Base-by-base conservation (phyloP, 306 rosid genomes). In the Pachyrhizus erosus region DNA sequence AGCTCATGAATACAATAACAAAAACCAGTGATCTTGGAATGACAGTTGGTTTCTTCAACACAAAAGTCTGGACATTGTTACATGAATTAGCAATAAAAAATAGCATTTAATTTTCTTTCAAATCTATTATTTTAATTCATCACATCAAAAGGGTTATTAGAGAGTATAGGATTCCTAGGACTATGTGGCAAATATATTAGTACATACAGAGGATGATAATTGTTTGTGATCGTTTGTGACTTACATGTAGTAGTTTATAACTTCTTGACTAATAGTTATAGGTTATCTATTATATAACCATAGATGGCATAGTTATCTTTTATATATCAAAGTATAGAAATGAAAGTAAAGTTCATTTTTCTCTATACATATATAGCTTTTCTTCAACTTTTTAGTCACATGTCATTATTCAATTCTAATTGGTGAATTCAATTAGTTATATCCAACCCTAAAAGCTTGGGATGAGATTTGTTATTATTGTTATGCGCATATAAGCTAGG, bases 1-100 rank as follows among this genome's bases (percentile, higher is more conserved):
- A 93, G 84, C 93, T 90, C 97, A 93, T 89, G 83, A 93, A 93
- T 72, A 89, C 93, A 27, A 91, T 88, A 34, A 91, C 90, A 11
- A 89, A 89, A 43, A 90, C 76, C 72, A 90, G 58, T 18, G 98
- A 87, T 82, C 91, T 87, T 9, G 98, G 79, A 81, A 91, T 88
- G 61, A 83, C 51, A 18, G 79, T 82, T 55, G 91, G 92, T 81
- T 97, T 90, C 87, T 90, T 89, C 87, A 29, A 87, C 73, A 93
- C 98, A 54, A 89, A 91, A 14, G 80, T 86, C 97, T 93, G 91
- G 34, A 87, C 60, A 79, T 81, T 24, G 33, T 54, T 20, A 54
- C 27, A 20, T 8, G 27, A 18, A 54, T 54, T 20, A 54, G 61
- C 5, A 54, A 7, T 54, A 7, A 54, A 18, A 18, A 52, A 18